Evolutionary conservation across 2,329 filamentous ascomycete genomes (phyloP).

Genomic region (Rutstroemia sp.): DNA sequence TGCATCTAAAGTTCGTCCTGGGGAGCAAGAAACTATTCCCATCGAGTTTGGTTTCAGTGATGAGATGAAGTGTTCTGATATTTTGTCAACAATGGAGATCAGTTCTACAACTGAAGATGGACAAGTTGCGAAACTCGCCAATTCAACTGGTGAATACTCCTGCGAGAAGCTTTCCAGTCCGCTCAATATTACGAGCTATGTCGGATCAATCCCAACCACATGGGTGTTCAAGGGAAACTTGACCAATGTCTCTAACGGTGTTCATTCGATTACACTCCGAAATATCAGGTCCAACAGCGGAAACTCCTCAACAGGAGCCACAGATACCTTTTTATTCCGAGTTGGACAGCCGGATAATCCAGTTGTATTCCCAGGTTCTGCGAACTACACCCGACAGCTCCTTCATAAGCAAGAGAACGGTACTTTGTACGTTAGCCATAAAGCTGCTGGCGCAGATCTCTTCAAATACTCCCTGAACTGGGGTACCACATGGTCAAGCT

Average conservation of each 20-base stretch:
- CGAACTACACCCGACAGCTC: slow-evolving; percentile 51
- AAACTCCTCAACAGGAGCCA: slow-evolving; percentile 40
- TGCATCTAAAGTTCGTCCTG: slow-evolving; percentile 37
- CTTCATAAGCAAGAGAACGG: slow-evolving; percentile 38
- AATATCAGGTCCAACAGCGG: slow-evolving; percentile 38
- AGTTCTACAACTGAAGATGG: slow-evolving; percentile 45
- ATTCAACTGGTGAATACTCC: slow-evolving; percentile 30
- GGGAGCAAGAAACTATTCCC: slow-evolving; percentile 37
- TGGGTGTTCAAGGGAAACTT: slow-evolving; percentile 49
- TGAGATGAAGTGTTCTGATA: slow-evolving; percentile 51
- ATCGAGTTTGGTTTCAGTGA: slow-evolving; percentile 52
- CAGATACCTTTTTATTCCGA: slow-evolving; percentile 56
- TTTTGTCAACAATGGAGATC: slow-evolving; percentile 43
- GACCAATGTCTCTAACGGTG: slow-evolving; percentile 49
- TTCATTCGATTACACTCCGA: slow-evolving; percentile 50
- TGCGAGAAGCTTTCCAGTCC: slow-evolving; percentile 37
- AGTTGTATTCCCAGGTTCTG: slow-evolving; percentile 46
- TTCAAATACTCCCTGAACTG: slow-evolving; percentile 58
- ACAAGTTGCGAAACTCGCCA: slow-evolving; percentile 36
- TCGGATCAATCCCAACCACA: slow-evolving; percentile 44
- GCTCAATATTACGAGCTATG: slow-evolving; percentile 32
- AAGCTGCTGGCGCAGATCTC: slow-evolving; percentile 52
- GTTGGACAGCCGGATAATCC: slow-evolving; percentile 51
- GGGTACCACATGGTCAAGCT: slow-evolving; percentile 51
- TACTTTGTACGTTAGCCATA: slow-evolving; percentile 45